These are phyloP conservation scores for Plantago ovata DNA, from an alignment of 257 asterid genomes.

Conservation along the genomic window DNA sequence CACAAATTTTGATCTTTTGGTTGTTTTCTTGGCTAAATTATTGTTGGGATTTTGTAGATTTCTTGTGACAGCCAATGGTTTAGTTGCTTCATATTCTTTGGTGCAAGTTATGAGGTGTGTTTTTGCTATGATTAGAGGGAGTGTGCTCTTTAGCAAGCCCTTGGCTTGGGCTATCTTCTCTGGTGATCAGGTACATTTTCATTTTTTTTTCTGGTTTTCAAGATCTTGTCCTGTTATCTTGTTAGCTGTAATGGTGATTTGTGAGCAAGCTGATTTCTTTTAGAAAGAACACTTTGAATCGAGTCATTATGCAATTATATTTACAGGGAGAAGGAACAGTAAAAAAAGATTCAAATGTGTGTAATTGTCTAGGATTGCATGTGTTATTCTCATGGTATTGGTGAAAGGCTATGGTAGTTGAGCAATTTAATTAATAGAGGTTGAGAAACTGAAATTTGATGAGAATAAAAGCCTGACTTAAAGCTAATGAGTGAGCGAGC, in stretches of 20 bases:
- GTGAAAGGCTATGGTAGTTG: not conserved
- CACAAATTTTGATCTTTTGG: not conserved
- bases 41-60: conserved; percentile 41
- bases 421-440: not conserved
- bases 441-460: not conserved
- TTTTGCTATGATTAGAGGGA: conserved; percentile 70
- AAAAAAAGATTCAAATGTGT: too few relatives aligned
- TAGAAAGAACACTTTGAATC: too few relatives aligned
- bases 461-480: not conserved
- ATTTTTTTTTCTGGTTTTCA: not conserved
- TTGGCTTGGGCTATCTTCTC: conserved; percentile 98
- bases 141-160: conserved; percentile 79
- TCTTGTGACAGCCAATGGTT: conserved; percentile 70
- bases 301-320: too few relatives aligned
- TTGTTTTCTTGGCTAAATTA: not conserved
- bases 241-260: too few relatives aligned
- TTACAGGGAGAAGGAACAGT: too few relatives aligned
- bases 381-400: not conserved
- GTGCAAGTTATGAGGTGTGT: conserved; percentile 76
- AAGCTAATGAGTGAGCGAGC: not conserved
- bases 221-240: not conserved
- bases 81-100: conserved; percentile 87
- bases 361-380: not conserved
- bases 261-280: conserved; percentile 6
- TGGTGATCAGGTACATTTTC: conserved; percentile 78